A percentile compares a stretch with the other conserved stretches of the same genome.
These are phyloP conservation scores for Backusella mclennaniae DNA, from an alignment of 192 early-diverging fungal species.

Conservation along the genomic window DNA sequence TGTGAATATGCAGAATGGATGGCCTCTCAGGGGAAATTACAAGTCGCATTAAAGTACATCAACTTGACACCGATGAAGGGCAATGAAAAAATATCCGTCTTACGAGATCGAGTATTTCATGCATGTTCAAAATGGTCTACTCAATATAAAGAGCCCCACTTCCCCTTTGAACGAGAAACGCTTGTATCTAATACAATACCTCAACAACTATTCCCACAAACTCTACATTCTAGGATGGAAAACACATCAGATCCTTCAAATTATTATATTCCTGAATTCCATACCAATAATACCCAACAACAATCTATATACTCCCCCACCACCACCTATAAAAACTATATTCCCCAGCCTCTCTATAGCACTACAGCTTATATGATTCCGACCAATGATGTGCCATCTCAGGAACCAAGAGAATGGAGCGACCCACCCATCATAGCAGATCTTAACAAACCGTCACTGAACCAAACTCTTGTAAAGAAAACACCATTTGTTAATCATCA, in stretches of 20 bases:
- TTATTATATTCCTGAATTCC: neutral
- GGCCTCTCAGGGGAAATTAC: conserved; percentile 69
- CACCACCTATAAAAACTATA: neutral
- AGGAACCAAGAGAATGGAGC: neutral
- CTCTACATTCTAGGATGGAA: neutral
- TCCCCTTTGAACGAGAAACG: neutral
- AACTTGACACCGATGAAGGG: conserved; percentile 60
- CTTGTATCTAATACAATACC: neutral
- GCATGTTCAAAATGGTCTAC: neutral
- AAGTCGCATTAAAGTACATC: conserved; percentile 74
- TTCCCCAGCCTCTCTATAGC: neutral
- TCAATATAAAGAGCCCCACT: neutral
- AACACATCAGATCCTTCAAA: neutral
- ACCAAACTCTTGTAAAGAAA: neutral
- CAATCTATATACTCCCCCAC: neutral
- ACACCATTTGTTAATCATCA: neutral
- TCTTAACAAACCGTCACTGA: neutral
- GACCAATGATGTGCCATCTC: neutral
- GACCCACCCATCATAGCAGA: neutral
- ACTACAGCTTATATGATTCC: neutral
- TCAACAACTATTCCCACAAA: neutral
- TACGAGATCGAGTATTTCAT: neutral
- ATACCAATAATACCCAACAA: neutral
- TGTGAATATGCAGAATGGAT: conserved; percentile 82
- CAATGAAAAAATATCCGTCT: neutral